These are phyloP conservation scores for Sporothrix brasiliensis DNA, from an alignment of 2,329 filamentous ascomycete species.

Conservation along the genomic window DNA sequence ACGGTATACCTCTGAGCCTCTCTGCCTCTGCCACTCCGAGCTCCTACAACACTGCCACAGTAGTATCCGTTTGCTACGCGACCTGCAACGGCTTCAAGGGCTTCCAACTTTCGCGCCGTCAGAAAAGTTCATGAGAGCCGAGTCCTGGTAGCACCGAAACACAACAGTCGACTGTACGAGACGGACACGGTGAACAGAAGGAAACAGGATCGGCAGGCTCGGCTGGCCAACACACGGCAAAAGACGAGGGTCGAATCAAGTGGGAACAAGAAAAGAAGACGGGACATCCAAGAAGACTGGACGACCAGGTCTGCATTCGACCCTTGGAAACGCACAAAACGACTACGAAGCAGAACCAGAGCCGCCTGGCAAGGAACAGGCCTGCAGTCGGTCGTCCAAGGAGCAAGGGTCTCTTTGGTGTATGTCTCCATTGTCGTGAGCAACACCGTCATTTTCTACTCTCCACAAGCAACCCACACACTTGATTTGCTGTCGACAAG, in stretches of 20 bases:
- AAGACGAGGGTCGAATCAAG: constrained; percentile 20
- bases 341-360: not conserved
- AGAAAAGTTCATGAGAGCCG: too few species aligned
- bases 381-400: not conserved
- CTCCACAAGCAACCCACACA: not conserved
- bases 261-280: constrained; percentile 24
- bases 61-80: not conserved
- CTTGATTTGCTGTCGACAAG: not conserved
- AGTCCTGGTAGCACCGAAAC: not conserved
- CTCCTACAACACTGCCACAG: constrained; percentile 6
- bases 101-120: not conserved
- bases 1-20: not conserved
- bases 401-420: constrained; percentile 13
- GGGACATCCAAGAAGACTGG: not conserved
- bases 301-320: not conserved
- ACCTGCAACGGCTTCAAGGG: not conserved
- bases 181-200: not conserved
- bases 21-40: not conserved
- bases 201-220: constrained; percentile 14
- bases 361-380: constrained; percentile 15
- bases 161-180: not conserved
- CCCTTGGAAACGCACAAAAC: not conserved
- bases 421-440: not conserved
- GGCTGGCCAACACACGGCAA: not conserved
- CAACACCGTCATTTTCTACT: constrained; percentile 13